phyloP scores from a whole-genome alignment of 495 filamentous ascomycete species.

The Cryomyces antarcticus region DNA sequence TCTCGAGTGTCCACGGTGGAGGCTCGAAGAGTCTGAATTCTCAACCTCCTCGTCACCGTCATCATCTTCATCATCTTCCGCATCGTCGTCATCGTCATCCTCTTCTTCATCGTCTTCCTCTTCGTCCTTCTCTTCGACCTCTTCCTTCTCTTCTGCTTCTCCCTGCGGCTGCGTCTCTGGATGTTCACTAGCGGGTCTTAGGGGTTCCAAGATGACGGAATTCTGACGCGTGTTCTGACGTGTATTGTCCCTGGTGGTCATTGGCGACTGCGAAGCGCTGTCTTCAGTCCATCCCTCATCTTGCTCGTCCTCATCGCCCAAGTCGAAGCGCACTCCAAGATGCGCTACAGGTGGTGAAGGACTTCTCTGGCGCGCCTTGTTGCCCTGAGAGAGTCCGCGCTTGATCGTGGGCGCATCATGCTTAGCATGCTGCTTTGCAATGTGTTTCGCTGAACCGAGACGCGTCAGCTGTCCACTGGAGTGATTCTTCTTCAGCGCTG shows the following conservation, averaged over 20 bases:
- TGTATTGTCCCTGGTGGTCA: conserved; percentile 9
- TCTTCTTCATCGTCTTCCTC: too few relatives aligned
- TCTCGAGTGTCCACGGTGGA: too few relatives aligned
- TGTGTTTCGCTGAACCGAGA: not conserved
- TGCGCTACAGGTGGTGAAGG: not conserved
- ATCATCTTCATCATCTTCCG: too few relatives aligned
- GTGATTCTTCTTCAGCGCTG: not conserved
- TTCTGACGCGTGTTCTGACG: conserved; percentile 21
- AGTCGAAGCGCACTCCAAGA: not conserved
- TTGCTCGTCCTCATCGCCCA: conserved; percentile 3
- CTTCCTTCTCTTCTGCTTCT: too few relatives aligned
- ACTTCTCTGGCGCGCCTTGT: not conserved
- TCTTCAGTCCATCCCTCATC: conserved; percentile 24
- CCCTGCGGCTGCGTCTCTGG: too few relatives aligned
- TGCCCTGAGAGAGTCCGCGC: not conserved
- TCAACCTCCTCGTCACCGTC: too few relatives aligned
- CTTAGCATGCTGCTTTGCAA: not conserved
- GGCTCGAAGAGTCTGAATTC: too few relatives aligned
- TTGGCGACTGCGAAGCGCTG: conserved; percentile 21
- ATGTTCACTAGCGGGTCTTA: too few relatives aligned
- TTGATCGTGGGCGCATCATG: not conserved
- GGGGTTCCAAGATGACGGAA: conserved; percentile 2
- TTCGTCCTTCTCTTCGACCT: too few relatives aligned
- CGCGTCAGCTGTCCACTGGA: conserved; percentile 1
- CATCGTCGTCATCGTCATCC: too few relatives aligned